A percentile compares a stretch with the other conserved stretches of the same genome.
These are phyloP conservation scores for Sinapis alba DNA, from an alignment of 441 rosid genomes.

Conservation along the genomic window DNA sequence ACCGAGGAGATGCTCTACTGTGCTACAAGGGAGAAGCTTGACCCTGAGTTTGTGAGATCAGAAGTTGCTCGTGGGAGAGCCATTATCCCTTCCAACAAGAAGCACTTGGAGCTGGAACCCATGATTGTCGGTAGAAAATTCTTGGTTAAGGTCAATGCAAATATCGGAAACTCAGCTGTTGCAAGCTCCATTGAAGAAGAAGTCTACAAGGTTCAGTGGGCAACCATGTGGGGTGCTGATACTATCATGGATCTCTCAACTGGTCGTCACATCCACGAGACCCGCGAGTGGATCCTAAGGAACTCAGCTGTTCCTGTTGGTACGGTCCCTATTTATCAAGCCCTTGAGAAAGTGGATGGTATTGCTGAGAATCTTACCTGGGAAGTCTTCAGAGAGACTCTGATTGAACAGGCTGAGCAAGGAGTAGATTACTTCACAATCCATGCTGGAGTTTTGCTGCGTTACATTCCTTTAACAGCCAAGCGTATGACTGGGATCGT, in stretches of 20 bases:
- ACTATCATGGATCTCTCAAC: conserved; percentile 99
- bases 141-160: conserved; percentile 96
- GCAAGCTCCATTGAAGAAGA: conserved; percentile 98
- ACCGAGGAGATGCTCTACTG: conserved; percentile 96
- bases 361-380: conserved; percentile 92
- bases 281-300: conserved; percentile 95
- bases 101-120: conserved; percentile 92
- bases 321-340: conserved; percentile 94
- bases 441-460: conserved; percentile 89
- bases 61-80: conserved; percentile 98
- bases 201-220: conserved; percentile 98
- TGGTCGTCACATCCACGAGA: conserved; percentile 97
- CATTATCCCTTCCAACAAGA: conserved; percentile 98
- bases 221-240: conserved; percentile 99
- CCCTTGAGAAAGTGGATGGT: conserved; percentile 92
- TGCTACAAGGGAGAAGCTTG: conserved; percentile 90
- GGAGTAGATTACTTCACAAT: conserved; percentile 98
- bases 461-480: conserved; percentile 91
- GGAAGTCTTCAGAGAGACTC: conserved; percentile 91
- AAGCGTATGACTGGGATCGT: conserved; percentile 97
- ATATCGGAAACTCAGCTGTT: conserved; percentile 94
- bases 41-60: conserved; percentile 93
- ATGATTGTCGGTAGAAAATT: conserved; percentile 93
- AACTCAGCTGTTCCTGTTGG: conserved; percentile 98
- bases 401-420: conserved; percentile 97